Base-by-base conservation (phyloP, 1,139 yeast genomes). In the Protomyces inouyei region DNA sequence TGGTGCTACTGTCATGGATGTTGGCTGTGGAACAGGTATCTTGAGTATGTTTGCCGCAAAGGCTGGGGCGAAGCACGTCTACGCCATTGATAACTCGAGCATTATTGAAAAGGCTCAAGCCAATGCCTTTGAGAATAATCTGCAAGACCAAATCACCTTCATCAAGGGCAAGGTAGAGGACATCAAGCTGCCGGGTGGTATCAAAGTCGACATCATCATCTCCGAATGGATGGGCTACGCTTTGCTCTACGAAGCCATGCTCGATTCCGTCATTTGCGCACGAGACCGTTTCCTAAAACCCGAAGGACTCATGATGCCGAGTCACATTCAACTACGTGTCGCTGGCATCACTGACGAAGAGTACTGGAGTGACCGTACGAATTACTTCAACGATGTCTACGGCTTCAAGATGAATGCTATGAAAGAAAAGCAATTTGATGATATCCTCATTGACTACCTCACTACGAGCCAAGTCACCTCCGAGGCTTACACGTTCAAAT, bases 141-240 rank as follows among this genome's bases (percentile, higher is more conserved):
- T 88, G 68, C 80, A 83, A 56, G 95, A 90, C 76, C 88, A 88
- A 74, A 92, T 95, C 74, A 92, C 98, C 51, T 79, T 92, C 68
- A 78, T 93, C 67, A 89, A 88, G 76, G 98, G 98, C 59, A 95
- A 95, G 76, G 82, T 95, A 77, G 99, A 95, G 78, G 98, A 95
- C 73, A 92, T 93, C 67, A 83, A 78, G 66, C 80, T 95, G 71
- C 98, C 98, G 54, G 85, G 69, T 67, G 23, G 18, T 16, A 74
- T 73, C 53, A 70, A 87, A 73, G 98, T 95, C 61, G 99, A 95
- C 75, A 93, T 95, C 71, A 95, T 95, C 71, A 87, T 95, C 68
- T 86, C 95, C 69, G 99, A 95, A 78, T 95, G 99, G 99, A 95
- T 95, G 99, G 99, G 99, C 21, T 95, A 95, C 78, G 95, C 93